A percentile compares a stretch with the other conserved stretches of the same genome.
Conservation (phyloP, 495 filamentous ascomycete species). For the Penicillium alfredii region DNA sequence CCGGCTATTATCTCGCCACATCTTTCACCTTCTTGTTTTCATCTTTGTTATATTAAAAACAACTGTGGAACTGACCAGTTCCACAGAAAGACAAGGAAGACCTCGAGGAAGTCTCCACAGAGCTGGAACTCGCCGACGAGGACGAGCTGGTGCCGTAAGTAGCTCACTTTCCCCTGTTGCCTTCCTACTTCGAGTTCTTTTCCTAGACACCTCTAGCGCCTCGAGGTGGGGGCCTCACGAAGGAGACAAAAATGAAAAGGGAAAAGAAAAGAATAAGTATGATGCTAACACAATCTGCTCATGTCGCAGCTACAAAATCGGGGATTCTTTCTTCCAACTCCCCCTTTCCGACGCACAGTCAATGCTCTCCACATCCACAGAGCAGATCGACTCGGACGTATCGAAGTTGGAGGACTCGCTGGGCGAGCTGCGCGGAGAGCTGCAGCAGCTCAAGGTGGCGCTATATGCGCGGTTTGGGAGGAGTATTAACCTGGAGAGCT, state of each 20-base stretch:
- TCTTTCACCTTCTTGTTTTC: conserved; percentile 1
- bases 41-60: conserved; percentile 1
- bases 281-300: not conserved
- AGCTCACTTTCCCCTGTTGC: not conserved
- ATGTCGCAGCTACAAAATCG: conserved; percentile 96
- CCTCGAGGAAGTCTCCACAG: conserved; percentile 81
- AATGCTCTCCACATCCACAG: conserved; percentile 64
- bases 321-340: conserved; percentile 87
- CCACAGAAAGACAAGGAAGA: conserved; percentile 96
- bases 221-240: too few species aligned
- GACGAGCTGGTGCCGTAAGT: conserved; percentile 85
- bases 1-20: too few species aligned
- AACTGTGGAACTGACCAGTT: not conserved
- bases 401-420: conserved; percentile 70
- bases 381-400: conserved; percentile 70
- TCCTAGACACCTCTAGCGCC: conserved; percentile 9
- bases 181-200: not conserved
- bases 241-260: too few species aligned
- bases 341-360: conserved; percentile 79
- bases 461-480: conserved; percentile 91
- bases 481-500: conserved; percentile 94
- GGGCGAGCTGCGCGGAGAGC: conserved; percentile 67
- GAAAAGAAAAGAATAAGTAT: too few species aligned
- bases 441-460: conserved; percentile 80
- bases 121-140: conserved; percentile 92